phyloP scores from a whole-genome alignment of 768 basidiomycete genomes.

The Pleurotus tuoliensis region DNA sequence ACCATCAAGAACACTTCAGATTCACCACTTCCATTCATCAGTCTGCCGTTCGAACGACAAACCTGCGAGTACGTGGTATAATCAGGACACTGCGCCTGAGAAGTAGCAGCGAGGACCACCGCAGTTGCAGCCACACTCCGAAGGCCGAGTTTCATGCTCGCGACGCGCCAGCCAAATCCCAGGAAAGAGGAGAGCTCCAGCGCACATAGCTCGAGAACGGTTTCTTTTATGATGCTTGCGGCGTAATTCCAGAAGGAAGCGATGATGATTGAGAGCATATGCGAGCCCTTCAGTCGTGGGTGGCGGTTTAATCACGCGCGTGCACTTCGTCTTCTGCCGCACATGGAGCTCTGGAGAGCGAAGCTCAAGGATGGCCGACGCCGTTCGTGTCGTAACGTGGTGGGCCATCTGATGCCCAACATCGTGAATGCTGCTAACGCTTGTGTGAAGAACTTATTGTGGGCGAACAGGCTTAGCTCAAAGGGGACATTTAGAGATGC shows the following conservation, averaged over 20 bases:
- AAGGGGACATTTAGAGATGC: no score
- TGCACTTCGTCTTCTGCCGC: neutral
- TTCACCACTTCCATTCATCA: neutral
- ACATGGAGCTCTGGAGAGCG: neutral
- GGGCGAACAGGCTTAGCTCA: no score
- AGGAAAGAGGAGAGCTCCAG: neutral
- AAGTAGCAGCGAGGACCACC: constrained; percentile 17
- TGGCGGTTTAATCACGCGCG: neutral
- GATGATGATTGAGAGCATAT: constrained; percentile 2
- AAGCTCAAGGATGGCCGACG: no score
- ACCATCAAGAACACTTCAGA: neutral
- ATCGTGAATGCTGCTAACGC: no score
- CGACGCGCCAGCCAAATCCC: neutral
- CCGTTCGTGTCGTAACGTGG: no score
- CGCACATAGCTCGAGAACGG: neutral
- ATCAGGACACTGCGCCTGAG: constrained; percentile 51
- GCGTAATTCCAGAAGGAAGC: neutral
- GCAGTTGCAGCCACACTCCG: constrained; percentile 19
- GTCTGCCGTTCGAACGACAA: constrained; percentile 3
- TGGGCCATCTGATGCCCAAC: no score
- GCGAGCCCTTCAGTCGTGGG: neutral
- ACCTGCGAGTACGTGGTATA: constrained; percentile 60
- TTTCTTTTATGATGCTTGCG: neutral
- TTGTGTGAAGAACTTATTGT: no score
- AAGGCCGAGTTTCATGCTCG: constrained; percentile 18